A percentile compares a stretch with the other conserved stretches of the same genome.
Conservation (phyloP, 1,284 basidiomycete genomes). For the Cutaneotrichosporon cavernicola region DNA sequence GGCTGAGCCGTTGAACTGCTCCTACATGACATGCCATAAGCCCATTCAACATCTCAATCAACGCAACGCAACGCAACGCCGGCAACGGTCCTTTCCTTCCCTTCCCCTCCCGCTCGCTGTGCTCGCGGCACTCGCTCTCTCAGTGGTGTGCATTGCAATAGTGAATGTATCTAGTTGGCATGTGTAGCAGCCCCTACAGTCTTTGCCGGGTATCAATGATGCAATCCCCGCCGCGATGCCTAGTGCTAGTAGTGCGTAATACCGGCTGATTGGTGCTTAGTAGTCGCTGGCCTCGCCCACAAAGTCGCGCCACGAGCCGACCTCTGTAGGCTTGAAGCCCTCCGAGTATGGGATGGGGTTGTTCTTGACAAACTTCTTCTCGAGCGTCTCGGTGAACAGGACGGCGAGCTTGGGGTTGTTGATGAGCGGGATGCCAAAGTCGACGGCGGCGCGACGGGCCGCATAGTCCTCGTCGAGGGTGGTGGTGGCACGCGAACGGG, state of each 20-base stretch:
- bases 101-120: neutral
- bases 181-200: constrained; percentile 7
- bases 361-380: constrained; percentile 80
- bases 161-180: constrained; percentile 17
- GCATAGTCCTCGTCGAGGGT: constrained; percentile 95
- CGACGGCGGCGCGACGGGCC: constrained; percentile 83
- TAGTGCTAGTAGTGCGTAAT: no score
- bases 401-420: constrained; percentile 88
- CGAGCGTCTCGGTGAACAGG: constrained; percentile 87
- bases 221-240: neutral
- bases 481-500: constrained; percentile 73
- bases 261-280: constrained; percentile 14
- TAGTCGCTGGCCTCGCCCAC: constrained; percentile 58
- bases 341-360: constrained; percentile 80
- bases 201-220: constrained; percentile 18
- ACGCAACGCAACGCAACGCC: no score
- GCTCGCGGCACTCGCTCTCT: neutral
- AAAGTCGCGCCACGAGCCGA: constrained; percentile 86
- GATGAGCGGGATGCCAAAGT: constrained; percentile 78
- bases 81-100: no score
- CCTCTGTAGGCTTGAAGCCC: constrained; percentile 88
- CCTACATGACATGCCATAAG: no score
- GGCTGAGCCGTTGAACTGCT: no score
- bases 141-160: constrained; percentile 23
- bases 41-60: no score